Evolutionary conservation across 1,284 basidiomycete species (phyloP).

Genomic region (Ustanciosporium gigantosporum): DNA sequence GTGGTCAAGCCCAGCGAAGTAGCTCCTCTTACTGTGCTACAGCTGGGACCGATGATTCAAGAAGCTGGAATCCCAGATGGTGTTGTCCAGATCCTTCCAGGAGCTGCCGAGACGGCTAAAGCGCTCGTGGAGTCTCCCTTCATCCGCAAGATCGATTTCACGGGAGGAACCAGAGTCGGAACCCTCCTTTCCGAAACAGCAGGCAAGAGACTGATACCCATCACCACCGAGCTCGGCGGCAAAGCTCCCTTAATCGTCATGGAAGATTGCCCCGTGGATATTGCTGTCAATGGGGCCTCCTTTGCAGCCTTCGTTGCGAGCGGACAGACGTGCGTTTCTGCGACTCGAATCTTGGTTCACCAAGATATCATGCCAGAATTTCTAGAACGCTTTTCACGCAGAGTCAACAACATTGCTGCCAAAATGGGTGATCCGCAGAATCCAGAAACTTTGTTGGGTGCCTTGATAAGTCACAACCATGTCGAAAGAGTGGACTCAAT

Average conservation of each 20-base stretch:
- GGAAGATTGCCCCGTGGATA: constrained; percentile 71
- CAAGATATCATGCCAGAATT: constrained; percentile 72
- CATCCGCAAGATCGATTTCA: constrained; percentile 78
- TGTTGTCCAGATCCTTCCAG: constrained; percentile 74
- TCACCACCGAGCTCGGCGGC: constrained; percentile 66
- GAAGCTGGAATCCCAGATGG: constrained; percentile 76
- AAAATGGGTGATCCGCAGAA: constrained; percentile 77
- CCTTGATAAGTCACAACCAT: constrained; percentile 71
- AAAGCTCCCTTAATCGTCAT: constrained; percentile 78
- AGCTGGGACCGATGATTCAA: constrained; percentile 71
- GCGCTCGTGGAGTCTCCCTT: constrained; percentile 70
- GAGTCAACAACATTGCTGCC: constrained; percentile 68
- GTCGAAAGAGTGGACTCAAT: too few species aligned
- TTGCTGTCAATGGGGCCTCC: constrained; percentile 75
- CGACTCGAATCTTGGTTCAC: constrained; percentile 22
- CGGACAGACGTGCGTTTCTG: constrained; percentile 66
- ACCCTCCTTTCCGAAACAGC: constrained; percentile 72
- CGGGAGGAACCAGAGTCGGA: constrained; percentile 76
- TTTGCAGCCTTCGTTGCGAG: constrained; percentile 82
- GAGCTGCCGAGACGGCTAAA: constrained; percentile 69
- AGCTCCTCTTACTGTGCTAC: constrained; percentile 76
- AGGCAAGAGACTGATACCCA: constrained; percentile 72
- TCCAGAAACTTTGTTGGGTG: constrained; percentile 73
- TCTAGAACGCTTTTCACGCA: constrained; percentile 68
- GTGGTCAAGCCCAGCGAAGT: constrained; percentile 81